Evolutionary conservation across 805 yeast species (phyloP), one percentile per base, ranked within the genome.

Genomic region (Zygosaccharomyces lentus): DNA sequence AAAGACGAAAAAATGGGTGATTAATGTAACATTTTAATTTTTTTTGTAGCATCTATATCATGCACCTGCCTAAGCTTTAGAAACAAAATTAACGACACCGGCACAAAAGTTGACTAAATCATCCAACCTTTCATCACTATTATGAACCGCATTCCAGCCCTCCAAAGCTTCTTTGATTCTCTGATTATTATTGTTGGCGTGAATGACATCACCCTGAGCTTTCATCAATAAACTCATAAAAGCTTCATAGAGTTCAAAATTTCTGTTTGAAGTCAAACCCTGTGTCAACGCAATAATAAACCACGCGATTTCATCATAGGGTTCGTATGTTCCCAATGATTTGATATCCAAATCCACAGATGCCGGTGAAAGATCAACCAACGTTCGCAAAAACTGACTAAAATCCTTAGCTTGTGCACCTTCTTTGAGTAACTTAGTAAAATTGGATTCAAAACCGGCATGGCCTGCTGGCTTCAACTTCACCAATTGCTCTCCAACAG

Each of bases 321-420:
- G 95, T 16, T 82, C 80, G 41, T 74, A 68, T 1, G 83, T 63
- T 54, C 80, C 76, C 51, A 93, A 65, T 2, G 96, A 84, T 57
- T 95, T 80, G 47, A 93, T 80, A 65, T 93, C 99, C 47, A 93
- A 65, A 62, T 93, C 98, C 21, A 88, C 74, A 2, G 77, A 67
- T 1, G 96, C 74, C 4, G 97, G 96, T 0, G 96, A 74, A 30
- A 87, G 74, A 2, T 62, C 59, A 8, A 80, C 70, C 26, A 93
- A 62, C 56, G 71, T 76, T 1, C 62, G 58, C 48, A 88, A 70
- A 59, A 91, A 83, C 12, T 58, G 68, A 1, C 63, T 47, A 55
- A 68, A 82, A 46, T 81, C 74, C 0, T 50, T 52, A 0, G 49
- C 19, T 24, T 65, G 67, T 5, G 71, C 53, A 4, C 81, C 77